Evolutionary conservation across 345 rosid species (phyloP).

Genomic region (Sonneratia caseolaris): DNA sequence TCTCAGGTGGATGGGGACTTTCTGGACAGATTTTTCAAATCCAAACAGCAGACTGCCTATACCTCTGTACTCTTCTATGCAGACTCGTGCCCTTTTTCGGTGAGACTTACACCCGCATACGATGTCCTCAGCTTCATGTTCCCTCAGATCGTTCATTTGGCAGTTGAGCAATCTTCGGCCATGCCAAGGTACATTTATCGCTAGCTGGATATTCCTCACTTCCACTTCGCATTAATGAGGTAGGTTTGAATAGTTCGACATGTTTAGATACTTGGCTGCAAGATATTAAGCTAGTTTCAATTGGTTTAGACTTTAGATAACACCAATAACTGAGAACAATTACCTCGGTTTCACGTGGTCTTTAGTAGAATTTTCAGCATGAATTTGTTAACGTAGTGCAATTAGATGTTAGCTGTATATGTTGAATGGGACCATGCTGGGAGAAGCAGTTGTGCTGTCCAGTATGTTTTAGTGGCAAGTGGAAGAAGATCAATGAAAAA

Average conservation of each 20-base stretch:
- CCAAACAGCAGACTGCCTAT: conserved; percentile 29
- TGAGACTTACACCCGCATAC: conserved; percentile 33
- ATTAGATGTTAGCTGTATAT: background rate
- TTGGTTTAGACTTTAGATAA: background rate
- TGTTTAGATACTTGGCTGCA: background rate
- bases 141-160: conserved; percentile 65
- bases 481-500: no score
- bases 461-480: background rate
- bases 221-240: background rate
- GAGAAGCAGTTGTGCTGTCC: background rate
- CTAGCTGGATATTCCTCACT: background rate
- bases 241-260: background rate
- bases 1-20: conserved; percentile 59
- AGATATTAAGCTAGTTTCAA: background rate
- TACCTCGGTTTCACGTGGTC: background rate
- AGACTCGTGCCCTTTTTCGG: conserved; percentile 80
- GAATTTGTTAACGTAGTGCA: background rate
- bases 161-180: conserved; percentile 63
- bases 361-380: background rate
- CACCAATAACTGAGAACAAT: background rate
- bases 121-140: conserved; percentile 59
- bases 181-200: conserved; percentile 39
- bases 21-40: conserved; percentile 42
- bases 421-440: background rate
- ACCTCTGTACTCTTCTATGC: conserved; percentile 67